Conservation (phyloP, 371 early-diverging fungal species). For the Lichtheimia hyalospora region DNA sequence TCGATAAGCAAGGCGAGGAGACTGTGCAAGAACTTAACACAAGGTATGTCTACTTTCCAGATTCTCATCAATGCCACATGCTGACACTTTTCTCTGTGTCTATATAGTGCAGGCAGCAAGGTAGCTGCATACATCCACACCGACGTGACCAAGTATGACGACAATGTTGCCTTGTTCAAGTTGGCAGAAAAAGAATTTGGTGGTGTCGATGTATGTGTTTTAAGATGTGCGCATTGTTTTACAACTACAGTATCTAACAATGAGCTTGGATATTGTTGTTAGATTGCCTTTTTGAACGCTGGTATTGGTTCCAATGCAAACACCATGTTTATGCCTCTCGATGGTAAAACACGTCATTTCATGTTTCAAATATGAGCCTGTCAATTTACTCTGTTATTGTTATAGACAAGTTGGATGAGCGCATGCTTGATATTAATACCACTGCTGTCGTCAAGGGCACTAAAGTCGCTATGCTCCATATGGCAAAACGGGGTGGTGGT, state of each 20-base stretch:
- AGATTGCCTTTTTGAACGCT: constrained; percentile 14
- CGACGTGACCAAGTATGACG: constrained; percentile 54
- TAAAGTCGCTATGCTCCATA: constrained; percentile 39
- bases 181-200: constrained; percentile 54
- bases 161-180: constrained; percentile 43
- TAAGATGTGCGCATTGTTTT: constrained; percentile 17
- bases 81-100: not conserved
- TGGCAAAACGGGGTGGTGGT: constrained; percentile 43
- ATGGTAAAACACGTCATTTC: constrained; percentile 3
- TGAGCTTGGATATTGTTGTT: not conserved
- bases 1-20: constrained; percentile 39
- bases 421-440: constrained; percentile 12
- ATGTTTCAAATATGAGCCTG: not conserved
- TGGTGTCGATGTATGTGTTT: constrained; percentile 40
- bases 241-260: not conserved
- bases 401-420: constrained; percentile 8
- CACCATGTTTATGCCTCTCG: constrained; percentile 7
- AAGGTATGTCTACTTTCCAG: constrained; percentile 14
- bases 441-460: constrained; percentile 15
- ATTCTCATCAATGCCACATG: not conserved
- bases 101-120: constrained; percentile 14
- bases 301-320: constrained; percentile 10
- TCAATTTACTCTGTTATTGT: not conserved
- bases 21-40: constrained; percentile 40
- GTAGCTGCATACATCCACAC: constrained; percentile 45